These are phyloP conservation scores for Sporothrix humicola DNA, from an alignment of 2,329 filamentous ascomycete genomes.

Conservation along the genomic window DNA sequence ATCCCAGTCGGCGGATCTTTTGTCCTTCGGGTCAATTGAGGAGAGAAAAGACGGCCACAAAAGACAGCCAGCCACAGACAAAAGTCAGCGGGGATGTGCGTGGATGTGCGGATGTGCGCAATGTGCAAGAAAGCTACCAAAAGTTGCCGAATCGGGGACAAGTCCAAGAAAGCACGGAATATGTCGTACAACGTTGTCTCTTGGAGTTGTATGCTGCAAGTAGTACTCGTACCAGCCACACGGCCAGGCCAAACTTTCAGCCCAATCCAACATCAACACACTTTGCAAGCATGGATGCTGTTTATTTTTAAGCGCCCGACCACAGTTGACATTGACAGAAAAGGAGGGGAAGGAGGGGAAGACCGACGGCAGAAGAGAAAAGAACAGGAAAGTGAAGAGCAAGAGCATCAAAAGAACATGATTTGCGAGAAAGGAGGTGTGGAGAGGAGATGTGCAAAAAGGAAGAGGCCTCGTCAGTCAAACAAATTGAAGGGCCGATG, in stretches of 20 bases:
- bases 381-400: neutral
- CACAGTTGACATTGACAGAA: neutral
- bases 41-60: neutral
- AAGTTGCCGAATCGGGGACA: conserved; percentile 4
- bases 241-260: neutral
- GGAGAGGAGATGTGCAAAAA: neutral
- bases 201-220: neutral
- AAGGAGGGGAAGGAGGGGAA: neutral
- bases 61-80: neutral
- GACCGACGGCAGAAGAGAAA: neutral
- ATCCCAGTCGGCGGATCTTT: neutral
- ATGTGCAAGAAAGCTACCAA: neutral
- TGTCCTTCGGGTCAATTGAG: conserved; percentile 13
- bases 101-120: neutral
- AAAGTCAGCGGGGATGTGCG: neutral
- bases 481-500: neutral
- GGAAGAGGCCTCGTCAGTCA: neutral
- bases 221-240: neutral
- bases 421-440: neutral
- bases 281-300: neutral
- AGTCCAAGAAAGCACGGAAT: neutral
- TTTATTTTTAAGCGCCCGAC: conserved; percentile 18
- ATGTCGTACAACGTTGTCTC: neutral
- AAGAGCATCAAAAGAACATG: too few relatives aligned
- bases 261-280: neutral